Percentiles rank a stretch among this genome's conserved stretches.
phyloP scores from a whole-genome alignment of 73 alveolate genomes.

The Paramecium primaurelia region DNA sequence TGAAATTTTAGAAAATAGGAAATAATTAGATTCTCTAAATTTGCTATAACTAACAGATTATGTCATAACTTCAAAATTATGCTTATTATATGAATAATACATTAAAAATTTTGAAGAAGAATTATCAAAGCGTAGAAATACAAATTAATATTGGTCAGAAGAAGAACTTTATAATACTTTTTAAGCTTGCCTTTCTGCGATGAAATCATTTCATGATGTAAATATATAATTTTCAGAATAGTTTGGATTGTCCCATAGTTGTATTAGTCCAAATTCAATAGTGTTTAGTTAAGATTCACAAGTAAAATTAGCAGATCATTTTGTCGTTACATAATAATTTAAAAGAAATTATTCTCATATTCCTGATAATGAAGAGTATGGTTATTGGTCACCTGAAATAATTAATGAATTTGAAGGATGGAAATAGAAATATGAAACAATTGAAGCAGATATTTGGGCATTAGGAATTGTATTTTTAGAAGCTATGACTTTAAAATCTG shows the following conservation, averaged over 20 bases:
- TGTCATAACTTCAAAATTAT: constrained; percentile 2
- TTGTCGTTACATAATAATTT: not conserved
- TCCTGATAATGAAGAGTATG: constrained; percentile 37
- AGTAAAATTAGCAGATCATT: constrained; percentile 45
- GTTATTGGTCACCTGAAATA: constrained; percentile 47
- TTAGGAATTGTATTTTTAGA: constrained; percentile 35
- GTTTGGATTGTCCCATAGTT: not conserved
- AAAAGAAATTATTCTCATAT: not conserved
- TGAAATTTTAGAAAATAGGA: not conserved
- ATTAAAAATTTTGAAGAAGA: constrained; percentile 45
- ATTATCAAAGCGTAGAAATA: constrained; percentile 19
- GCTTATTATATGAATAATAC: constrained; percentile 17
- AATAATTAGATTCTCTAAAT: not conserved
- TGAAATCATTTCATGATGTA: constrained; percentile 40
- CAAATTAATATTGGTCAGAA: constrained; percentile 43
- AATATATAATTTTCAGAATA: not conserved
- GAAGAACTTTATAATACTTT: constrained; percentile 40
- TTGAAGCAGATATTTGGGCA: constrained; percentile 32
- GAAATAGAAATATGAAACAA: constrained; percentile 41
- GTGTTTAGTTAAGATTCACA: constrained; percentile 13
- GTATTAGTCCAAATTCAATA: constrained; percentile 12
- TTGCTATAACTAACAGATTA: not conserved
- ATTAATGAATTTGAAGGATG: constrained; percentile 42
- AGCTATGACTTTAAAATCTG: constrained; percentile 30
- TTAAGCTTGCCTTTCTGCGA: constrained; percentile 19